phyloP scores from a whole-genome alignment of 352 stramenopile genomes.

The Globisporangium acanthophoron region DNA sequence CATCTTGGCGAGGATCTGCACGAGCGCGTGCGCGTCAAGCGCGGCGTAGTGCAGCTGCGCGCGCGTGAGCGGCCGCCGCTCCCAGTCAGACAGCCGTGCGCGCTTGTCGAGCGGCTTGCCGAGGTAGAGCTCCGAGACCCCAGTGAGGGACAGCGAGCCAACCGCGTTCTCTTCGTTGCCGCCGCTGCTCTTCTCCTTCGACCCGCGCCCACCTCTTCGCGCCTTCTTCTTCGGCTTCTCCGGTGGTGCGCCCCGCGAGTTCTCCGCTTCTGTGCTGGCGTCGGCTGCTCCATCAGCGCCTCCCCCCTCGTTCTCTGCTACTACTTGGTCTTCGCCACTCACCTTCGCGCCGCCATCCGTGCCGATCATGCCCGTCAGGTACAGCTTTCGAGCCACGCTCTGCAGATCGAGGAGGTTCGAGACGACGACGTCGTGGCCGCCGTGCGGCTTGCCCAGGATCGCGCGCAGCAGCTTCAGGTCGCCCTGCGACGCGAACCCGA shows the following conservation, averaged over 20 bases:
- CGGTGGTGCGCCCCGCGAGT: not conserved
- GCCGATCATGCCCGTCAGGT: not conserved
- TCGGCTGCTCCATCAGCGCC: not conserved
- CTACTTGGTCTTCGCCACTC: too few relatives aligned
- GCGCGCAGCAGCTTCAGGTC: slow-evolving; percentile 53
- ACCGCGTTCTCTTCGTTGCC: slow-evolving; percentile 8
- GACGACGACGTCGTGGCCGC: slow-evolving; percentile 24
- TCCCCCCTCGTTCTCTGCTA: not conserved
- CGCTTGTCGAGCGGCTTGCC: slow-evolving; percentile 68
- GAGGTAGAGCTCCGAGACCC: slow-evolving; percentile 47
- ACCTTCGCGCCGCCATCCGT: not conserved
- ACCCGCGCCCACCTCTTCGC: not conserved
- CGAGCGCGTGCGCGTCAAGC: slow-evolving; percentile 61
- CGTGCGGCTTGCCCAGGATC: slow-evolving; percentile 23
- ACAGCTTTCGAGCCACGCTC: slow-evolving; percentile 33
- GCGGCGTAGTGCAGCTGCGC: slow-evolving; percentile 69
- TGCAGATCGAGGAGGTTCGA: slow-evolving; percentile 58
- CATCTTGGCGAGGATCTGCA: slow-evolving; percentile 57
- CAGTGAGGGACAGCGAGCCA: slow-evolving; percentile 36
- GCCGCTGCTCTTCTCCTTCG: slow-evolving; percentile 20
- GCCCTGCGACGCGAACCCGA: slow-evolving; percentile 65
- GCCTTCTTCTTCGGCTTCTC: not conserved
- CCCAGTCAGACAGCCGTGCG: slow-evolving; percentile 70
- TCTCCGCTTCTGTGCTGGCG: not conserved
- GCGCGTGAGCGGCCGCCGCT: slow-evolving; percentile 55